Evolutionary conservation across 2,329 filamentous ascomycete genomes (phyloP), one percentile per base, ranked within the genome.

Genomic region (Penicillium digitatum): DNA sequence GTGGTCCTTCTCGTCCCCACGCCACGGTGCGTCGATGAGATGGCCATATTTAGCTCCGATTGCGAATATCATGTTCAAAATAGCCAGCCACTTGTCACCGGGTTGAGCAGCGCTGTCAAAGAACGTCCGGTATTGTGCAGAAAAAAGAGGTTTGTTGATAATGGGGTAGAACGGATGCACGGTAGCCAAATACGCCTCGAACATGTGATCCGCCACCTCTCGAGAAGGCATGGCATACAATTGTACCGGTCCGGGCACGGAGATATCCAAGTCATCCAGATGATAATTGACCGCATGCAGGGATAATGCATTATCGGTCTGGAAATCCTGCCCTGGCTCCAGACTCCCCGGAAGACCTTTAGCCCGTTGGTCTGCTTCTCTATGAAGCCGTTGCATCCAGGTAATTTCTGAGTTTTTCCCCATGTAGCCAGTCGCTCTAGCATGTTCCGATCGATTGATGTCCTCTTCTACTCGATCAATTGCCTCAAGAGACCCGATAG

Each of bases 391-490:
- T 56, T 78, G 75, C 62, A 78, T 70, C 76, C 76, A 78, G 14
- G 71, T 77, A 14, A 77, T 62, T 51, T 78, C 75, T 0, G 76
- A 78, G 38, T 76, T 76, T 55, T 78, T 78, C 3, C 76, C 76
- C 66, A 76, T 73, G 56, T 73, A 78, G 1, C 75, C 74, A 1
- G 73, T 77, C 8, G 71, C 69, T 50, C 72, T 62, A 2, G 71
- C 66, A 38, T 66, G 58, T 57, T 72, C 68, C 50, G 60, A 69
- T 42, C 72, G 68, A 20, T 75, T 74, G 45, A 76, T 62, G 43
- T 78, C 76, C 59, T 78, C 75, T 45, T 77, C 72, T 14, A 77
- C 73, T n/a, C 73, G 68, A 57, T 78, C 76, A 22, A 77, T 72
- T 5, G 74, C 74, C 37, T 76, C 75, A 29, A 76, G 68, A 1